These are phyloP conservation scores for Fagopyrum homotropicum DNA, from an alignment of 148 eudicot genomes.

Conservation along the genomic window DNA sequence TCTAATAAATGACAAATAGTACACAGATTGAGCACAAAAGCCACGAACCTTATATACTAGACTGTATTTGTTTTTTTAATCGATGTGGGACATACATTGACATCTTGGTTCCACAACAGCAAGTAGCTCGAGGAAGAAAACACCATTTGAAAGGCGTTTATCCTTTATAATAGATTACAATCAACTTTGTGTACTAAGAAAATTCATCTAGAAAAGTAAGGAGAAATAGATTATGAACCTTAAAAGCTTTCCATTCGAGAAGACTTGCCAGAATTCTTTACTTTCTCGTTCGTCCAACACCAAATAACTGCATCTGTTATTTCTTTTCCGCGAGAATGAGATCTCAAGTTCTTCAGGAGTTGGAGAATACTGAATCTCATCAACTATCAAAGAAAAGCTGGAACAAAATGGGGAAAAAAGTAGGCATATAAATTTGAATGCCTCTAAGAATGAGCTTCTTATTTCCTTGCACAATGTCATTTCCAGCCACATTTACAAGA, in stretches of 20 bases:
- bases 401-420: background rate
- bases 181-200: background rate
- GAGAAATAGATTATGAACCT: conserved; percentile 25
- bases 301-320: conserved; percentile 67
- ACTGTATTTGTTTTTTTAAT: background rate
- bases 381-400: conserved; percentile 92
- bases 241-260: conserved; percentile 75
- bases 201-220: background rate
- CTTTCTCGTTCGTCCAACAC: conserved; percentile 80
- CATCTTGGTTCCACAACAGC: conserved; percentile 69
- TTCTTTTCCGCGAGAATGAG: conserved; percentile 75
- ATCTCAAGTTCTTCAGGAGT: conserved; percentile 71
- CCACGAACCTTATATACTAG: no score
- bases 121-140: conserved; percentile 83
- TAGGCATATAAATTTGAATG: conserved; percentile 4
- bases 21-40: background rate
- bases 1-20: conserved; percentile 10
- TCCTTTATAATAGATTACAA: conserved; percentile 36
- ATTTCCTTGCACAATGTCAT: conserved; percentile 78
- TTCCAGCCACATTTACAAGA: conserved; percentile 70
- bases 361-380: conserved; percentile 87
- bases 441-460: conserved; percentile 27
- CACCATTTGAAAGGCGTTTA: conserved; percentile 67
- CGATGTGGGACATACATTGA: background rate
- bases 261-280: conserved; percentile 48